Conservation (phyloP, 768 basidiomycete species). For the Ephemerocybe angulata region DNA sequence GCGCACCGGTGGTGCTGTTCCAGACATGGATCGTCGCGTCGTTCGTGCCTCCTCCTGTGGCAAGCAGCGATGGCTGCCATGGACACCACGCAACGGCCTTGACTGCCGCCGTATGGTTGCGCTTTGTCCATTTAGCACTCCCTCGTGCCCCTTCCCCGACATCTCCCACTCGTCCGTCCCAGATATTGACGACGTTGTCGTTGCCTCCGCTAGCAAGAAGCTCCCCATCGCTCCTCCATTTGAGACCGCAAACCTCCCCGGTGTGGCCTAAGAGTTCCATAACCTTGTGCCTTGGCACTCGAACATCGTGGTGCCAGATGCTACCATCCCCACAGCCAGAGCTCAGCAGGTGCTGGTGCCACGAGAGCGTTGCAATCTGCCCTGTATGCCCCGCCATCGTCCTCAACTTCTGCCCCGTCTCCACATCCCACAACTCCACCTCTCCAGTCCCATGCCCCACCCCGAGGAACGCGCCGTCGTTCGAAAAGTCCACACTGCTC, state of each 20-base stretch:
- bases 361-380: slow-evolving; percentile 80
- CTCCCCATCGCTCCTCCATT: slow-evolving; percentile 86
- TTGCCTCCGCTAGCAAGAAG: slow-evolving; percentile 93
- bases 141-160: slow-evolving; percentile 49
- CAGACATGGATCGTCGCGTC: slow-evolving; percentile 89
- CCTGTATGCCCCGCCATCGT: slow-evolving; percentile 89
- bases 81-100: slow-evolving; percentile 97
- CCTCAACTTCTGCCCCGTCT: slow-evolving; percentile 70
- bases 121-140: slow-evolving; percentile 84
- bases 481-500: slow-evolving; percentile 74
- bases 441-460: slow-evolving; percentile 78
- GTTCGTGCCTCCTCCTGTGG: slow-evolving; percentile 91
- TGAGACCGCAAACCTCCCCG: slow-evolving; percentile 90
- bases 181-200: slow-evolving; percentile 97
- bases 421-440: slow-evolving; percentile 94
- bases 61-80: slow-evolving; percentile 89
- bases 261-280: slow-evolving; percentile 87
- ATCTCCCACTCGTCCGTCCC: slow-evolving; percentile 81
- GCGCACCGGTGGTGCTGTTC: slow-evolving; percentile 90
- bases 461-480: slow-evolving; percentile 77
- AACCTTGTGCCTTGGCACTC: slow-evolving; percentile 82
- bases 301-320: slow-evolving; percentile 95
- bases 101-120: slow-evolving; percentile 87
- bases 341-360: slow-evolving; percentile 82
- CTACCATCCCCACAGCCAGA: slow-evolving; percentile 92